These are phyloP conservation scores for Fusarium staphyleae DNA, from an alignment of 2,329 filamentous ascomycete species.

Conservation along the genomic window DNA sequence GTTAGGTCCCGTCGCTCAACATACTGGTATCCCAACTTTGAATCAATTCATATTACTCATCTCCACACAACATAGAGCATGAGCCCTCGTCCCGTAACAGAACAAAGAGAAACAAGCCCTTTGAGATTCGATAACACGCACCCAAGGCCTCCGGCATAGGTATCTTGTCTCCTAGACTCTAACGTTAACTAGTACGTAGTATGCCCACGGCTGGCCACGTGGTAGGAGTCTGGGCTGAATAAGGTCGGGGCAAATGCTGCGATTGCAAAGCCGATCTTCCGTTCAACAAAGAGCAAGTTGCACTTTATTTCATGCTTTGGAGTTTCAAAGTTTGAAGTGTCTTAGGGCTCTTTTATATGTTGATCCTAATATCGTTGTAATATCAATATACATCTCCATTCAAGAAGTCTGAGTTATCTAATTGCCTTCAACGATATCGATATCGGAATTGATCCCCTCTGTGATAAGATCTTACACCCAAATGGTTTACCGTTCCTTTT, in stretches of 20 bases:
- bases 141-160: neutral
- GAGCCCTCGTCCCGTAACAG: neutral
- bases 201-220: slow-evolving; percentile 20
- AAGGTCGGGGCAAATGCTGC: neutral
- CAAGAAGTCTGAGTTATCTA: too few species aligned
- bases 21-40: neutral
- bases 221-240: slow-evolving; percentile 5
- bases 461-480: too few species aligned
- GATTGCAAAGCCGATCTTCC: neutral
- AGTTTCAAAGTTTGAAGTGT: too few species aligned
- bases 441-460: too few species aligned
- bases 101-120: neutral
- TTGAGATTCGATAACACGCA: neutral
- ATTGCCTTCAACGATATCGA: too few species aligned
- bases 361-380: too few species aligned
- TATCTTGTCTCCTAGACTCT: too few species aligned
- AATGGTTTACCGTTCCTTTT: too few species aligned
- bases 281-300: neutral
- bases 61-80: slow-evolving; percentile 4
- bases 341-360: too few species aligned
- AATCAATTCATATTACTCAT: slow-evolving; percentile 1
- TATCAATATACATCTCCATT: too few species aligned
- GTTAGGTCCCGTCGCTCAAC: neutral
- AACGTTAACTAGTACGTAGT: too few species aligned
- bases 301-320: too few species aligned